phyloP scores from a whole-genome alignment of 1,139 yeast genomes.

The Candida tropicalis region DNA sequence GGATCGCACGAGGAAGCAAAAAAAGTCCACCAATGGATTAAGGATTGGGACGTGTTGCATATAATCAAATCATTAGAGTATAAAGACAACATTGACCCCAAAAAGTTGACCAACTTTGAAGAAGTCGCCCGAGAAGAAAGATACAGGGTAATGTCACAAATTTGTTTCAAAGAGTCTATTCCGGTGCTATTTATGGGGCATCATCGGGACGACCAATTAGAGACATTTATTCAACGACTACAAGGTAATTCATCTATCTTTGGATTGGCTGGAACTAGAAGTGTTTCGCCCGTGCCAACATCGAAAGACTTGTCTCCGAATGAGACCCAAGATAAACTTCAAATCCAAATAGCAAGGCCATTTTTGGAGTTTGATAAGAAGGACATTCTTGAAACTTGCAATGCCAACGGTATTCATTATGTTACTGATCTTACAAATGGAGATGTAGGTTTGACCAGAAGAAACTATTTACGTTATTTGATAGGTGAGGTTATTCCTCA shows the following conservation, averaged over 20 bases:
- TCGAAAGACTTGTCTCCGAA: conserved; percentile 18
- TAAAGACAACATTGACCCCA: conserved; percentile 21
- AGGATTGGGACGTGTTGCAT: conserved; percentile 44
- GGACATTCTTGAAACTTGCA: conserved; percentile 51
- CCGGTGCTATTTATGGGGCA: conserved; percentile 60
- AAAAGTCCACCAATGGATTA: conserved; percentile 35
- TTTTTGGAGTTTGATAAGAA: conserved; percentile 48
- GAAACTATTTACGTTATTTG: conserved; percentile 51
- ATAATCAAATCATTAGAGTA: conserved; percentile 38
- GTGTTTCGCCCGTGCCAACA: conserved; percentile 30
- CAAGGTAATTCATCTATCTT: conserved; percentile 55
- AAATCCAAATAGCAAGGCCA: conserved; percentile 50
- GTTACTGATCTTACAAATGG: conserved; percentile 69
- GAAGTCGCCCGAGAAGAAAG: conserved; percentile 59
- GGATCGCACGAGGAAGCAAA: conserved; percentile 53
- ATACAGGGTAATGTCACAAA: conserved; percentile 41
- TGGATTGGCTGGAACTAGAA: conserved; percentile 54
- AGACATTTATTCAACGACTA: conserved; percentile 64
- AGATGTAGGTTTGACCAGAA: conserved; percentile 52
- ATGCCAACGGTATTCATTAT: conserved; percentile 48
- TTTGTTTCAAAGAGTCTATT: conserved; percentile 33
- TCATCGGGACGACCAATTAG: conserved; percentile 71
- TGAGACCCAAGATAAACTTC: conserved; percentile 11
- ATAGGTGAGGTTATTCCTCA: conserved; percentile 32
- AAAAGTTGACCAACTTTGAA: conserved; percentile 47